These are phyloP conservation scores for Hysterangium stoloniferum DNA, from an alignment of 768 basidiomycete genomes.

Conservation along the genomic window DNA sequence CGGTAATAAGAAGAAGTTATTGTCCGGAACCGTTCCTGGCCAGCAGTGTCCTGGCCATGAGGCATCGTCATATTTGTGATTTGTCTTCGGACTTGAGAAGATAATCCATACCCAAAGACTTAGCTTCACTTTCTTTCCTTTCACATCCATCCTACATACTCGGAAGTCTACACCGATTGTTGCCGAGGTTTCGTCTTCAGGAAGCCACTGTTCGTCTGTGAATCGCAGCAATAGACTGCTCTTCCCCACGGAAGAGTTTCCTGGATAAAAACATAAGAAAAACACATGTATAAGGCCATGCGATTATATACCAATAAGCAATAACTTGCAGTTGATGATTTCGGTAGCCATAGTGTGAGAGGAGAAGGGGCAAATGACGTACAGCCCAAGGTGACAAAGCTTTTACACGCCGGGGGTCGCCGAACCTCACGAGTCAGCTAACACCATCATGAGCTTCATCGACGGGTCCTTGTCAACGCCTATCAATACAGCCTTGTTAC, in stretches of 20 bases:
- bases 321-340: slow-evolving; percentile 13
- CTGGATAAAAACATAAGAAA: slow-evolving; percentile 22
- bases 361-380: too few relatives aligned
- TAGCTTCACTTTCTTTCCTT: slow-evolving; percentile 80
- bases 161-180: slow-evolving; percentile 84
- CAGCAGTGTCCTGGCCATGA: slow-evolving; percentile 78
- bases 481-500: slow-evolving; percentile 67
- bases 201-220: slow-evolving; percentile 92
- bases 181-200: slow-evolving; percentile 81
- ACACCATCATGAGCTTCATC: background rate
- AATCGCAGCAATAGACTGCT: slow-evolving; percentile 89
- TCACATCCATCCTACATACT: slow-evolving; percentile 74
- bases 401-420: background rate
- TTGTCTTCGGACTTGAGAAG: too few relatives aligned
- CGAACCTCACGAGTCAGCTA: background rate
- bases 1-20: slow-evolving; percentile 95
- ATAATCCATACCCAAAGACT: slow-evolving; percentile 87
- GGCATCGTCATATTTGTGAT: too few relatives aligned
- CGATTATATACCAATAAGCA: slow-evolving; percentile 6
- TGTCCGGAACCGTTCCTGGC: slow-evolving; percentile 94
- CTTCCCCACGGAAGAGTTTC: slow-evolving; percentile 89
- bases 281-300: background rate
- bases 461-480: slow-evolving; percentile 36
- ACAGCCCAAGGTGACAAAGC: background rate
- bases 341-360: slow-evolving; percentile 4